Conservation (phyloP, 352 stramenopile species). For the Aphanomyces invadans region DNA sequence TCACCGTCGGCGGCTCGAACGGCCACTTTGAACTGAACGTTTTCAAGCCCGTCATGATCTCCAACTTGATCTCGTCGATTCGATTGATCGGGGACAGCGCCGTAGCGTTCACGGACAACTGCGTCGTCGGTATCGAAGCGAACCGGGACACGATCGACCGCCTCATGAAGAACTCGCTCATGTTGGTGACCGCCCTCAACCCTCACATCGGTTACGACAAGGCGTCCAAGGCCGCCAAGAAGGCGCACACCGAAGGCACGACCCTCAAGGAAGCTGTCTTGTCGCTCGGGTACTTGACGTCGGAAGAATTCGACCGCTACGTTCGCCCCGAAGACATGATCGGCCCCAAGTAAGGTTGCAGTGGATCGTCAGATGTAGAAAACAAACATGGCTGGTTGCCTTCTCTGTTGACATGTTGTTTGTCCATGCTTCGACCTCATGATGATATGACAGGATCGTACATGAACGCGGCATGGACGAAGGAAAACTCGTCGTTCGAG, state of each 20-base stretch:
- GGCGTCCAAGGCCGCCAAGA: conserved; percentile 50
- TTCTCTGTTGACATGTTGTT: no score
- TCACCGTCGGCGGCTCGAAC: conserved; percentile 40
- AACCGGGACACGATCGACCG: conserved; percentile 39
- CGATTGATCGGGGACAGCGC: conserved; percentile 35
- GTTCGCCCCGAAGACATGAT: background rate
- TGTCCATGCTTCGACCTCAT: no score
- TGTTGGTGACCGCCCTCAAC: conserved; percentile 52
- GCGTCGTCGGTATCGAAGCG: conserved; percentile 37
- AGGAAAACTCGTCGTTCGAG: no score
- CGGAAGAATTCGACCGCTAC: conserved; percentile 41
- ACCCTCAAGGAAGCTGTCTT: conserved; percentile 45
- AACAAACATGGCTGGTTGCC: no score
- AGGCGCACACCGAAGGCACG: conserved; percentile 43
- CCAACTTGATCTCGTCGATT: conserved; percentile 43
- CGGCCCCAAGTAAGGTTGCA: no score
- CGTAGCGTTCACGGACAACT: conserved; percentile 37
- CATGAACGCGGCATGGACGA: no score
- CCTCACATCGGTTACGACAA: conserved; percentile 50
- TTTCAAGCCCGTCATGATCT: conserved; percentile 46
- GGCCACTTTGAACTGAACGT: conserved; percentile 55
- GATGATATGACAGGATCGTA: no score
- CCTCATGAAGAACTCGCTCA: conserved; percentile 46
- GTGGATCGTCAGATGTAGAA: no score
- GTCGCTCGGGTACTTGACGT: conserved; percentile 35